Conservation (phyloP, 2,329 filamentous ascomycete genomes). For the Simplicillium aogashimaense region DNA sequence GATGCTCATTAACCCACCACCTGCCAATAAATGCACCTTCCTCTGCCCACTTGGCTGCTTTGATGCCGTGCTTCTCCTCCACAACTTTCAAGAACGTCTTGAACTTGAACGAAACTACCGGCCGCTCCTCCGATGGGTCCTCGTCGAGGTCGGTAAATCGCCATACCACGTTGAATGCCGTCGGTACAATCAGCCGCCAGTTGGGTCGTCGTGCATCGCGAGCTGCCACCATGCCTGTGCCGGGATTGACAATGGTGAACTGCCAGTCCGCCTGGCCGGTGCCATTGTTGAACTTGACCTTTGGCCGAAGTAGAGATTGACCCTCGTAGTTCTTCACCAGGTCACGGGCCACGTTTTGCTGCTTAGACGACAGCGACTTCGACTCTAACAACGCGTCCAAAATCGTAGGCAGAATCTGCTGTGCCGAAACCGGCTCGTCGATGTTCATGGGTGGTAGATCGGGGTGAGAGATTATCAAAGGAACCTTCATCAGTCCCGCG, state of each 20-base stretch:
- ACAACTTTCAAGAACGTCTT: constrained; percentile 7
- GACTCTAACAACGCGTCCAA: constrained; percentile 22
- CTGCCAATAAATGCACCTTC: constrained; percentile 21
- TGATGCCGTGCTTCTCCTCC: constrained; percentile 13
- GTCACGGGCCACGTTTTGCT: constrained; percentile 14
- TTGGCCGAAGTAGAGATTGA: constrained; percentile 20
- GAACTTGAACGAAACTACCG: constrained; percentile 7
- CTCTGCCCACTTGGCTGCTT: constrained; percentile 20
- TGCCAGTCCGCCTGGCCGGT: constrained; percentile 19
- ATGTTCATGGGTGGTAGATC: constrained; percentile 19
- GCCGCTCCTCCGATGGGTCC: constrained; percentile 18
- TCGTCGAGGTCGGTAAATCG: constrained; percentile 17
- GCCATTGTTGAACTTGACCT: constrained; percentile 9
- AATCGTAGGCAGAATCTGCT: constrained; percentile 22
- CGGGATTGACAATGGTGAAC: constrained; percentile 21
- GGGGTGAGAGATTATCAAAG: constrained; percentile 21
- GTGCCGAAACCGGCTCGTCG: constrained; percentile 18
- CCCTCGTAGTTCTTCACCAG: constrained; percentile 21
- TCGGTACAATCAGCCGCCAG: constrained; percentile 19
- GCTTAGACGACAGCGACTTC: constrained; percentile 16
- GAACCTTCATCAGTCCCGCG: constrained; percentile 20
- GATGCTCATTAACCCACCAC: constrained; percentile 26
- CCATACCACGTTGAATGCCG: constrained; percentile 20
- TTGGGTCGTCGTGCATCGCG: constrained; percentile 18
- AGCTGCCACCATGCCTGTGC: constrained; percentile 19